Evolutionary conservation across 192 early-diverging fungal genomes (phyloP), one percentile per base, ranked within the genome.

Genomic region (Dissophora ornata): DNA sequence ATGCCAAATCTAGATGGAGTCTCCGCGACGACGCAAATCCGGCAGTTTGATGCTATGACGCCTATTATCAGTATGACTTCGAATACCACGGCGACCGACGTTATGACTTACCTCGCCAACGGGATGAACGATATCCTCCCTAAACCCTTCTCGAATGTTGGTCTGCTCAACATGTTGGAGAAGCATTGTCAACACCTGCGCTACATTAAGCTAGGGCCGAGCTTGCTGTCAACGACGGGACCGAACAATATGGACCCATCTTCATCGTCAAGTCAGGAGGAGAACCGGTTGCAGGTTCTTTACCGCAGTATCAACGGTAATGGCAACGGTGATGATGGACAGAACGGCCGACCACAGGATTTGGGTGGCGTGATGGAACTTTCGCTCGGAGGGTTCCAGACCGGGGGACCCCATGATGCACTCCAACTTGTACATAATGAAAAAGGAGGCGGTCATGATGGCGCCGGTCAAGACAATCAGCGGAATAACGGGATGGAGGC

Each of bases 21-120:
- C 21, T 80, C 83, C 15, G 91, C 91, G 4, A 91, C 92, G 11
- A 77, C 79, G n/a, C 85, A 82, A 22, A 91, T 93, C 40, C 84
- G 92, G 33, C 87, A 89, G 65, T 90, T 89, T 74, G 90, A 93
- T 67, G 69, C 78, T 9, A 65, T 79, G 46, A 91, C 90, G 5
- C 91, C 91, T 0, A 91, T 93, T 38, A 89, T 93, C 53, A 85
- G 86, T 22, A 93, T 93, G 92, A 93, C 92, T 7, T 85, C 86
- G 0, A 91, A 89, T 60, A 90, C 83, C 3, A 85, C 88, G 0
- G 82, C 83, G 21, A 82, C 79, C 33, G 91, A 93, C 38, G 87
- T 89, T 50, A 79, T 89, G 63, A 86, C 75, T 12, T 93, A 92
- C 46, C 75, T 89, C 34, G 85, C 83, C 21, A 87, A 83, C 62